Evolutionary conservation across 345 rosid genomes (phyloP).

Genomic region (Limnanthes douglasii): DNA sequence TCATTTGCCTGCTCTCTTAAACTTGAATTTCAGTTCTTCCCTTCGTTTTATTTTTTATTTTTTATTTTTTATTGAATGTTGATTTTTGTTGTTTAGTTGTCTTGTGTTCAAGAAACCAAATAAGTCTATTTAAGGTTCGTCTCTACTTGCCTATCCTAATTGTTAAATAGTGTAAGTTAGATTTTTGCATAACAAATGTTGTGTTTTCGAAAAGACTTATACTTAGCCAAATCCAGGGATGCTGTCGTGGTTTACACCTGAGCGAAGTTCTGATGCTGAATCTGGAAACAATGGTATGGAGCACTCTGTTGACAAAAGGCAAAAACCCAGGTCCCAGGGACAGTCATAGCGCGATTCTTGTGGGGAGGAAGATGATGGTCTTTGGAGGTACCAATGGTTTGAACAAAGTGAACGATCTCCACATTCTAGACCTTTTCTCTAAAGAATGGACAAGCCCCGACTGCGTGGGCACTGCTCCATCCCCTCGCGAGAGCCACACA

Average conservation of each 20-base stretch:
- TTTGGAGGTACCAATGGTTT: slow-evolving; percentile 70
- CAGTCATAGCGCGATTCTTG: slow-evolving; percentile 59
- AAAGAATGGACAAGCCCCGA: slow-evolving; percentile 41
- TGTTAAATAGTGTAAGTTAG: not conserved
- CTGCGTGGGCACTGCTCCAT: slow-evolving; percentile 32
- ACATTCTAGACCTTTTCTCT: slow-evolving; percentile 34
- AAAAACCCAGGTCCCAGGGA: slow-evolving; percentile 65
- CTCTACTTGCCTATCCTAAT: not conserved
- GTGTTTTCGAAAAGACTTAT: not conserved
- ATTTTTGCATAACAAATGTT: not conserved
- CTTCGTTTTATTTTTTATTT: not conserved
- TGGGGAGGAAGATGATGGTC: slow-evolving; percentile 41
- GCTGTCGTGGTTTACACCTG: slow-evolving; percentile 64
- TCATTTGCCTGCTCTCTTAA: not conserved
- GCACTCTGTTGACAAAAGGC: slow-evolving; percentile 32
- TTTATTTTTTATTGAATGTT: not conserved
- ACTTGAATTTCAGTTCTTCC: not conserved
- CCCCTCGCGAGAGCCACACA: slow-evolving; percentile 64
- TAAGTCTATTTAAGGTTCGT: not conserved
- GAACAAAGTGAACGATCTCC: slow-evolving; percentile 57
- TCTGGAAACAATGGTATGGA: slow-evolving; percentile 40
- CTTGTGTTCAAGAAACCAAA: not conserved
- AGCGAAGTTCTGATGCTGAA: slow-evolving; percentile 47
- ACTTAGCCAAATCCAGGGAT: slow-evolving; percentile 28
- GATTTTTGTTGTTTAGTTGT: not conserved